Evolutionary conservation across 1,284 basidiomycete species (phyloP).

Genomic region (Grifola frondosa): DNA sequence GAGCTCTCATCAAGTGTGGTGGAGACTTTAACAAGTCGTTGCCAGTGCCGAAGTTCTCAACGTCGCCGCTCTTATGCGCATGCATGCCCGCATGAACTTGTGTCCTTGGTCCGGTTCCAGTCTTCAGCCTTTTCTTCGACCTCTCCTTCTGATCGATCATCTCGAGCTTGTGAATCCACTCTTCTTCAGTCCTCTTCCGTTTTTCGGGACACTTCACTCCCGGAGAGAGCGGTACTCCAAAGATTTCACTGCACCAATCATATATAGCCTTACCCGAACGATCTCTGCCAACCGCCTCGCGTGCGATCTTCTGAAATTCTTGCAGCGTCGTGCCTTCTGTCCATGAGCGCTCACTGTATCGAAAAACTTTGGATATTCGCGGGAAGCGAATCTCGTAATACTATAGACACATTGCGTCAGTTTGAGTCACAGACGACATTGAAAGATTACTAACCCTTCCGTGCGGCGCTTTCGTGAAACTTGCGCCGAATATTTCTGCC

Average conservation of each 20-base stretch:
- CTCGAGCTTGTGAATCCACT: constrained; percentile 38
- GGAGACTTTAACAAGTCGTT: neutral
- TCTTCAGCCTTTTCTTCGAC: constrained; percentile 1
- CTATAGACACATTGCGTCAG: constrained; percentile 36
- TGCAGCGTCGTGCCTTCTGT: constrained; percentile 48
- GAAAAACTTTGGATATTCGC: constrained; percentile 67
- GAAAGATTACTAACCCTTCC: constrained; percentile 46
- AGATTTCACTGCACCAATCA: constrained; percentile 40
- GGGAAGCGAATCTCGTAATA: constrained; percentile 84
- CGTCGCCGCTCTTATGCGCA: neutral
- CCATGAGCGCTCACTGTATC: constrained; percentile 62
- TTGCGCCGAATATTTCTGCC: constrained; percentile 76
- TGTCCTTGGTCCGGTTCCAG: neutral
- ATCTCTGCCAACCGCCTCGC: constrained; percentile 50
- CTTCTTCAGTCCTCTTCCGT: constrained; percentile 33
- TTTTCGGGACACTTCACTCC: constrained; percentile 36
- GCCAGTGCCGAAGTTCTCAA: neutral
- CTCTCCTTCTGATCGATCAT: constrained; percentile 19
- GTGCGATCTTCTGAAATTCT: constrained; percentile 52
- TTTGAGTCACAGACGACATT: constrained; percentile 3
- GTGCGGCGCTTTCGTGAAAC: constrained; percentile 66
- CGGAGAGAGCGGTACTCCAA: constrained; percentile 39
- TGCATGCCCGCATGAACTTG: neutral
- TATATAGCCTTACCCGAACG: constrained; percentile 39
- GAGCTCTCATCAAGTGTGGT: constrained; percentile 1